A percentile compares a stretch with the other conserved stretches of the same genome.
Conservation (phyloP, 192 early-diverging fungal genomes). For the Spizellomyces sp. region DNA sequence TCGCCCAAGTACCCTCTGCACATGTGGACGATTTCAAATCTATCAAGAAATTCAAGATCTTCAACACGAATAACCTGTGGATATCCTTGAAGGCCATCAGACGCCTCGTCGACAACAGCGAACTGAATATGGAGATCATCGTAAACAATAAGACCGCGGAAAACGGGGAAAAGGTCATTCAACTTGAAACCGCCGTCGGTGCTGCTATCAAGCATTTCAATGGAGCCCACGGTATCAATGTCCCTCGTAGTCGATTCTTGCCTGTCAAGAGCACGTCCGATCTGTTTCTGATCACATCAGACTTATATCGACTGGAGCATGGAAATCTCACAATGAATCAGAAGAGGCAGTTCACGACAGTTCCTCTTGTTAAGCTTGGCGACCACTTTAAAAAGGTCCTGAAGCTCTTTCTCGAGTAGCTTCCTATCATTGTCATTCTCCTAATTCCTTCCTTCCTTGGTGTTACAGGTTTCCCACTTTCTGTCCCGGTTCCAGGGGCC, state of each 20-base stretch:
- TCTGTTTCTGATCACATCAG: constrained; percentile 94
- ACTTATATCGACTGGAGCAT: constrained; percentile 91
- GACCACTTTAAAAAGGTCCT: constrained; percentile 97
- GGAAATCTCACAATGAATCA: constrained; percentile 92
- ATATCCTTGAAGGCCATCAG: constrained; percentile 51
- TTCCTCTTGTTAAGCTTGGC: constrained; percentile 94
- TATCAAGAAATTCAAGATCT: constrained; percentile 97
- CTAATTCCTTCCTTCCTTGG: neutral
- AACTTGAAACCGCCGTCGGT: constrained; percentile 98
- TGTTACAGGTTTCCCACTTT: constrained; percentile 73
- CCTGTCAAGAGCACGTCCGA: constrained; percentile 99
- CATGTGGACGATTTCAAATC: constrained; percentile 98
- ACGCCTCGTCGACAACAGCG: constrained; percentile 78
- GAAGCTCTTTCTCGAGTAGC: neutral
- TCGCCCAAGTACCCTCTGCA: constrained; percentile 97
- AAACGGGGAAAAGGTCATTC: constrained; percentile 92
- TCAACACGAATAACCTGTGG: constrained; percentile 85
- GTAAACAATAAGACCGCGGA: constrained; percentile 96
- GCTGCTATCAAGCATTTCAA: constrained; percentile 98
- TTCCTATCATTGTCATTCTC: neutral
- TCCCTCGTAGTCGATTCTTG: constrained; percentile 96
- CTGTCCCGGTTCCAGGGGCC: constrained; percentile 86
- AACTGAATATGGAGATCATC: constrained; percentile 91
- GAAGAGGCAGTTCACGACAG: constrained; percentile 88
- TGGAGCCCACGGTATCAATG: constrained; percentile 93